Percentiles rank a stretch among this genome's conserved stretches.
Conservation (phyloP, 805 yeast genomes). For the Kazachstania psychrophila region DNA sequence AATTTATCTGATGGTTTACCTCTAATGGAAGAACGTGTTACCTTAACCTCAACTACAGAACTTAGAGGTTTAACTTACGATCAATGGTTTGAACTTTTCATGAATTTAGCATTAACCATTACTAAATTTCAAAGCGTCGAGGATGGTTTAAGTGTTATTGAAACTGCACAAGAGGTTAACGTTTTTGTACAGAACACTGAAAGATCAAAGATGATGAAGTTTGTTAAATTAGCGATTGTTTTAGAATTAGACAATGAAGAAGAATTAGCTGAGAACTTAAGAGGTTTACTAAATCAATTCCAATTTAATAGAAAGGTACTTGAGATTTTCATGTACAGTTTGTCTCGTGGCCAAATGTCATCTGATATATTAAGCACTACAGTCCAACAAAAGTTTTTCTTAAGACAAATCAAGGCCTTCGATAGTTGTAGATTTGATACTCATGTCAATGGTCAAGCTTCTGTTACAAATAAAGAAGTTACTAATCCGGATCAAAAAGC, state of each 20-base stretch:
- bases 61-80: slow-evolving; percentile 72
- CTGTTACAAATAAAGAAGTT: slow-evolving; percentile 47
- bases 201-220: slow-evolving; percentile 48
- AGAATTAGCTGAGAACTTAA: slow-evolving; percentile 46
- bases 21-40: slow-evolving; percentile 34
- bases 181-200: slow-evolving; percentile 63
- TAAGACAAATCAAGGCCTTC: slow-evolving; percentile 82
- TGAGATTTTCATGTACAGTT: slow-evolving; percentile 57
- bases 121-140: slow-evolving; percentile 50
- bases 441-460: slow-evolving; percentile 70
- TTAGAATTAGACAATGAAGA: slow-evolving; percentile 39
- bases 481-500: slow-evolving; percentile 35
- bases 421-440: slow-evolving; percentile 54
- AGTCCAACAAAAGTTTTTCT: slow-evolving; percentile 80
- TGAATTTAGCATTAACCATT: slow-evolving; percentile 64
- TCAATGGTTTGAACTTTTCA: slow-evolving; percentile 77
- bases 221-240: slow-evolving; percentile 60
- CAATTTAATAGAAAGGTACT: slow-evolving; percentile 69
- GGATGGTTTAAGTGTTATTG: slow-evolving; percentile 60
- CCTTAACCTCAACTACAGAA: slow-evolving; percentile 42
- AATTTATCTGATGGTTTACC: slow-evolving; percentile 31
- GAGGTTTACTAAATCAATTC: slow-evolving; percentile 54
- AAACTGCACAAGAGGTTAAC: slow-evolving; percentile 66
- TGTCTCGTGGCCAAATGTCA: slow-evolving; percentile 47
- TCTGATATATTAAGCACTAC: slow-evolving; percentile 59